Conservation (phyloP, 768 basidiomycete species). For the Leccinum truebloodii region DNA sequence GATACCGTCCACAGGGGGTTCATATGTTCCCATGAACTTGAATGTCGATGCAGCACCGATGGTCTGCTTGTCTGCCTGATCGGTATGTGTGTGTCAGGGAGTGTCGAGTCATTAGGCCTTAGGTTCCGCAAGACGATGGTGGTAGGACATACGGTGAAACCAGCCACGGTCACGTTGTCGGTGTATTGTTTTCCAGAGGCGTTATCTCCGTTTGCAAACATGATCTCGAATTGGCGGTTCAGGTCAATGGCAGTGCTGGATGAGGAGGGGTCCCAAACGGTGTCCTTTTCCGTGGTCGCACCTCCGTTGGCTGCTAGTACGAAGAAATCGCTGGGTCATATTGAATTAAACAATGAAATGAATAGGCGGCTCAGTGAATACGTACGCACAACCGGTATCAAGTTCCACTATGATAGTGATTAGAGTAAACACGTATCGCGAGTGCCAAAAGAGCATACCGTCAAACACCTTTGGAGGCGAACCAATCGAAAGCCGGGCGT, state of each 20-base stretch:
- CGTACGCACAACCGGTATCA: background rate
- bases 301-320: background rate
- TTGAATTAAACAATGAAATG: background rate
- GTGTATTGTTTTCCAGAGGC: background rate
- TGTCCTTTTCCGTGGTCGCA: background rate
- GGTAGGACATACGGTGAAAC: background rate
- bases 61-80: conserved; percentile 7
- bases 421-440: background rate
- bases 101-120: background rate
- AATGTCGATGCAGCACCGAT: too few species aligned
- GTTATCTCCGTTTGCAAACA: background rate
- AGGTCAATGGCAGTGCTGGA: background rate
- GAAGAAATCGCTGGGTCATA: background rate
- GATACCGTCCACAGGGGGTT: too few species aligned
- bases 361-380: background rate
- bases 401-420: background rate
- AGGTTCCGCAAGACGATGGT: background rate
- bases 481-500: too few species aligned
- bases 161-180: background rate
- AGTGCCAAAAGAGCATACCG: too few species aligned
- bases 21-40: too few species aligned
- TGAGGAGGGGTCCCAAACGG: background rate
- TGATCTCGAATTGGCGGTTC: background rate
- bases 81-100: background rate
- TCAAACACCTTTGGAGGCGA: too few species aligned